Evolutionary conservation across 2,329 filamentous ascomycete genomes (phyloP).

Genomic region (Chrysosphaeria jannelii): DNA sequence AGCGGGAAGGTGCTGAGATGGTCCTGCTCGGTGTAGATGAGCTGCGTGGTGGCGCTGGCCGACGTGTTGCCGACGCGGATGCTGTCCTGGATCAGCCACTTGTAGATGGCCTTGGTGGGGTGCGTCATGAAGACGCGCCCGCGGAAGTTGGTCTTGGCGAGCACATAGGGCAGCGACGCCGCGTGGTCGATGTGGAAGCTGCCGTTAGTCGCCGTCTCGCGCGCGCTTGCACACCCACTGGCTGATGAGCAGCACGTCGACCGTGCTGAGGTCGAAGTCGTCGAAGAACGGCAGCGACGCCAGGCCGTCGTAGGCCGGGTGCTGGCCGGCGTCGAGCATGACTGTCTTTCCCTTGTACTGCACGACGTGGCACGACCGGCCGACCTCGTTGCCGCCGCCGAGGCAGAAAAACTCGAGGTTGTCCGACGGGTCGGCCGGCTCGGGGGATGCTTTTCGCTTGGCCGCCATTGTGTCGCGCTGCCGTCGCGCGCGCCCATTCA

Average conservation of each 20-base stretch:
- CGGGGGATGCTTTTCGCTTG: slow-evolving; percentile 64
- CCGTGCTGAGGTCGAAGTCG: slow-evolving; percentile 89
- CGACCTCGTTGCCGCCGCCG: slow-evolving; percentile 89
- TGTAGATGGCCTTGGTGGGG: slow-evolving; percentile 97
- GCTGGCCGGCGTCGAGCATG: slow-evolving; percentile 95
- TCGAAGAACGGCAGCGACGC: slow-evolving; percentile 91
- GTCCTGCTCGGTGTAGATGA: slow-evolving; percentile 84
- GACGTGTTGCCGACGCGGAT: slow-evolving; percentile 58
- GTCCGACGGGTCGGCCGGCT: slow-evolving; percentile 75
- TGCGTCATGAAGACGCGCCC: slow-evolving; percentile 98
- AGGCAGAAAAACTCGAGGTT: slow-evolving; percentile 84
- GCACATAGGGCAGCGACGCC: slow-evolving; percentile 89
- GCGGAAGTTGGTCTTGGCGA: slow-evolving; percentile 93
- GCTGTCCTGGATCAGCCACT: slow-evolving; percentile 95
- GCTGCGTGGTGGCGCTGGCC: slow-evolving; percentile 31
- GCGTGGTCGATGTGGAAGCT: slow-evolving; percentile 98
- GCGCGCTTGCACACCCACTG: slow-evolving; percentile 48
- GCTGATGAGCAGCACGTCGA: slow-evolving; percentile 91
- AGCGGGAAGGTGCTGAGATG: slow-evolving; percentile 76
- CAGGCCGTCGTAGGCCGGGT: slow-evolving; percentile 84
- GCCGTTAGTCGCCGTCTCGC: not conserved
- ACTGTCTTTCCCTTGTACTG: slow-evolving; percentile 99
- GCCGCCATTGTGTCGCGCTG: slow-evolving; percentile 39
- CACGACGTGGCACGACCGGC: slow-evolving; percentile 86
- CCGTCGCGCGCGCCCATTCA: too few relatives aligned